A percentile compares a stretch with the other conserved stretches of the same genome.
Conservation (phyloP, 768 basidiomycete species). For the Termitomyces sp. region DNA sequence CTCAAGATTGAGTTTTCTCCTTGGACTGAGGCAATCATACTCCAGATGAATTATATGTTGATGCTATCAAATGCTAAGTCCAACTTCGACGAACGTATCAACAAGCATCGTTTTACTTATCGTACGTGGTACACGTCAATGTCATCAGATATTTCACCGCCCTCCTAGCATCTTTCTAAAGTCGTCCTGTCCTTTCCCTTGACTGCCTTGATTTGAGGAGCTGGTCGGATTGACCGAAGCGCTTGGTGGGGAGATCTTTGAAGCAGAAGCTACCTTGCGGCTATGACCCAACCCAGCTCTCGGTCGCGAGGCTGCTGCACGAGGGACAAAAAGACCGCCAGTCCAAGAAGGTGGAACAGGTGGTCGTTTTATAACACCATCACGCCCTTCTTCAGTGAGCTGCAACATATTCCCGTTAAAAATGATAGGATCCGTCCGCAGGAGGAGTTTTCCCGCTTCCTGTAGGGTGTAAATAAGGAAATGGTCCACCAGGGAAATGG, state of each 20-base stretch:
- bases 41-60: too few species aligned
- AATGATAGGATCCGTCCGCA: constrained; percentile 64
- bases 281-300: constrained; percentile 65
- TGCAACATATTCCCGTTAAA: constrained; percentile 59
- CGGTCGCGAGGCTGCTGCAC: constrained; percentile 57
- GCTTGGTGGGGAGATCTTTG: not conserved
- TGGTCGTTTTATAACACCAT: constrained; percentile 24
- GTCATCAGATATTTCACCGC: not conserved
- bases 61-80: too few species aligned
- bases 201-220: constrained; percentile 11
- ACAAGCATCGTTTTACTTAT: too few species aligned
- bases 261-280: constrained; percentile 29
- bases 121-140: too few species aligned
- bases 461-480: constrained; percentile 21
- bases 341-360: constrained; percentile 30
- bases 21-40: too few species aligned
- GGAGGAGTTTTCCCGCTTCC: constrained; percentile 80
- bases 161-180: constrained; percentile 75
- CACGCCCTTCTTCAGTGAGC: constrained; percentile 48
- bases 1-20: too few species aligned
- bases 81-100: not conserved
- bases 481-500: not conserved
- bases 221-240: constrained; percentile 6
- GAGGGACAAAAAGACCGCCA: constrained; percentile 61
- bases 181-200: constrained; percentile 68